Evolutionary conservation across 306 rosid genomes (phyloP), one percentile per base, ranked within the genome.

Genomic region (Delonix regia): DNA sequence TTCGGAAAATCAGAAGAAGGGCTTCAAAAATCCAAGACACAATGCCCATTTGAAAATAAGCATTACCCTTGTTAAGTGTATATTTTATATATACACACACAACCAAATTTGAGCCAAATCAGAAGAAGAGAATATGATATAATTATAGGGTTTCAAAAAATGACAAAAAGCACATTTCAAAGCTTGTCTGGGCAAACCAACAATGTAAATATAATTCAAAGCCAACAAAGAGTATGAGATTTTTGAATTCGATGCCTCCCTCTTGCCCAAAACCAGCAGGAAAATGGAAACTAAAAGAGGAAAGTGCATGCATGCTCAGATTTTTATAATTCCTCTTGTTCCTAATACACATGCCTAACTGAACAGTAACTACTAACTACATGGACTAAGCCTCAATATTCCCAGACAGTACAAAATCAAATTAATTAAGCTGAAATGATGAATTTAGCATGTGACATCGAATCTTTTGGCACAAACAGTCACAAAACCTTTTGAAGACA

Each of bases 361-460:
- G 70, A 44, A 45, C 30, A 22, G 38, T 65, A 38, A 55, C 22
- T 10, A 19, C 19, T 14, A 9, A 9, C 30, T 27, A 4, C n/a
- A 33, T 15, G 44, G 18, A 13, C 6, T 7, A 30, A 62, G 68
- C 44, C 34, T 62, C 44, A 62, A 59, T 59, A 70, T 47, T 70
- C 44, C 77, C 76, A 57, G n/a, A 22, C 82, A 47, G 15, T 7
- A 56, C 2, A 21, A 41, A 30, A 69, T 24, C 59, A 47, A 27
- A 11, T 5, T 25, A 59, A 13, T 4, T 45, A 15, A 7, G 30
- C 71, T 59, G 72, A 41, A 33, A 78, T 44, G 53, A 78, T 69
- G 76, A 57, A 52, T 30, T 69, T 45, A 30, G 69, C 77, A 59
- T 69, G 59, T 57, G 76, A 19, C n/a, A 28, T 30, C 3, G 76